phyloP scores from a whole-genome alignment of 2,329 filamentous ascomycete species.

The Alternaria ethzedia region DNA sequence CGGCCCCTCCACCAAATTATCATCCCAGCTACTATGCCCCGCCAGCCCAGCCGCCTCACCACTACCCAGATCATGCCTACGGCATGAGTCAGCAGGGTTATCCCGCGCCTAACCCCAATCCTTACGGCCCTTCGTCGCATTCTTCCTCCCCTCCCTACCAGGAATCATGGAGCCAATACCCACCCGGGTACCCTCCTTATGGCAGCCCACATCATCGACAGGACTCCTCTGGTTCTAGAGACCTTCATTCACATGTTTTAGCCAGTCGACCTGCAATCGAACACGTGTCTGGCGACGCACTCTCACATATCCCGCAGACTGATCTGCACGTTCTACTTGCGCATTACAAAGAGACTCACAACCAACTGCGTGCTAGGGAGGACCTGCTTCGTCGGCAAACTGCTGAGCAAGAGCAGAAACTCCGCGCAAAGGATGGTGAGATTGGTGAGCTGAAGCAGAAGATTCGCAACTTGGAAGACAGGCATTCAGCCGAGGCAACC shows the following conservation, averaged over 20 bases:
- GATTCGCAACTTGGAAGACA: slow-evolving; percentile 56
- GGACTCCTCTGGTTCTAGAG: slow-evolving; percentile 46
- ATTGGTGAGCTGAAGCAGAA: slow-evolving; percentile 60
- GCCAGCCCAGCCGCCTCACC: slow-evolving; percentile 40
- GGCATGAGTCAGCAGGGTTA: slow-evolving; percentile 46
- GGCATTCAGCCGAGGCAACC: slow-evolving; percentile 58
- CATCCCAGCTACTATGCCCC: slow-evolving; percentile 47
- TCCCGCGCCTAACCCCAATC: slow-evolving; percentile 30
- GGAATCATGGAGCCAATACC: slow-evolving; percentile 44
- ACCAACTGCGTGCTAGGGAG: slow-evolving; percentile 57
- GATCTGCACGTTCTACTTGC: slow-evolving; percentile 48
- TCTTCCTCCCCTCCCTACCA: slow-evolving; percentile 47
- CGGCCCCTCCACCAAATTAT: slow-evolving; percentile 68
- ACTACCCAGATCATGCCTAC: slow-evolving; percentile 43
- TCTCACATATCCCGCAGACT: slow-evolving; percentile 46
- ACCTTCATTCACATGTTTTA: slow-evolving; percentile 37
- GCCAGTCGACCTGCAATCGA: slow-evolving; percentile 44
- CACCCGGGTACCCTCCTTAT: slow-evolving; percentile 44
- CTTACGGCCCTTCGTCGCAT: slow-evolving; percentile 46
- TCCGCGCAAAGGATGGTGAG: slow-evolving; percentile 60
- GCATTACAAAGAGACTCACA: slow-evolving; percentile 59
- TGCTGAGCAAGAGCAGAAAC: slow-evolving; percentile 57
- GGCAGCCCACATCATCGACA: slow-evolving; percentile 45
- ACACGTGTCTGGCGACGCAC: slow-evolving; percentile 47
- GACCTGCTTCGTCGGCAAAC: slow-evolving; percentile 57